A percentile compares a stretch with the other conserved stretches of the same genome.
Conservation (phyloP, 805 yeast species). For the Cyberlindnera veronae region DNA sequence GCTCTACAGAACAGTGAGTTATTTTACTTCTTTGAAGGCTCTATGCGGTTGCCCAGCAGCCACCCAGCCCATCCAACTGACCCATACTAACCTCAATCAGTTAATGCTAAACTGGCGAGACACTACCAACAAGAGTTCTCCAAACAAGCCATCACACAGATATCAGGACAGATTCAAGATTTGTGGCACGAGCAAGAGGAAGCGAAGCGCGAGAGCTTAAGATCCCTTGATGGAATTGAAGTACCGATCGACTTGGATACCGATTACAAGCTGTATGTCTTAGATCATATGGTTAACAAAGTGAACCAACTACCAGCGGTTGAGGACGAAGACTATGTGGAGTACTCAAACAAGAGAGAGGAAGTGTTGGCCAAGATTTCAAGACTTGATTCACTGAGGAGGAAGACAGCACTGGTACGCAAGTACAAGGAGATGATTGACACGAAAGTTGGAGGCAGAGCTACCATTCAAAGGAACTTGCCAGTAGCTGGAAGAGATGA, state of each 20-base stretch:
- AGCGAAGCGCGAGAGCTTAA: conserved; percentile 5
- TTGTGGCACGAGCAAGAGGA: conserved; percentile 13
- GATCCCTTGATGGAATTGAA: conserved; percentile 9
- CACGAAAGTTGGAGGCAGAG: conserved; percentile 21
- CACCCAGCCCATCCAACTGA: background rate
- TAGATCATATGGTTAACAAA: conserved; percentile 17
- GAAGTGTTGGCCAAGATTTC: conserved; percentile 8
- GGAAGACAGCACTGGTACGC: conserved; percentile 6
- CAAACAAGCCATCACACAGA: conserved; percentile 21
- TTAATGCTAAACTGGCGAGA: conserved; percentile 9
- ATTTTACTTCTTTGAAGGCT: background rate
- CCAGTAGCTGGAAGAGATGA: conserved; percentile 15
- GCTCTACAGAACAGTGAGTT: conserved; percentile 8
- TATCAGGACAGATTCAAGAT: conserved; percentile 20
- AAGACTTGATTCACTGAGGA: conserved; percentile 8
- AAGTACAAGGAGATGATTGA: conserved; percentile 10
- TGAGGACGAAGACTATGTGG: conserved; percentile 2
- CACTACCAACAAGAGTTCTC: conserved; percentile 18
- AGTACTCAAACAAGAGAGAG: conserved; percentile 14
- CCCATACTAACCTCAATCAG: conserved; percentile 11
- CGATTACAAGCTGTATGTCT: conserved; percentile 17
- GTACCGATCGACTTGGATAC: conserved; percentile 18
- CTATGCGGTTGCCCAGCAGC: no score
- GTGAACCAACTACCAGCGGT: conserved; percentile 21
- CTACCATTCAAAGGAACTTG: conserved; percentile 16